These are phyloP conservation scores for Aspergillus avenaceus DNA, from an alignment of 495 filamentous ascomycete species.

Conservation along the genomic window DNA sequence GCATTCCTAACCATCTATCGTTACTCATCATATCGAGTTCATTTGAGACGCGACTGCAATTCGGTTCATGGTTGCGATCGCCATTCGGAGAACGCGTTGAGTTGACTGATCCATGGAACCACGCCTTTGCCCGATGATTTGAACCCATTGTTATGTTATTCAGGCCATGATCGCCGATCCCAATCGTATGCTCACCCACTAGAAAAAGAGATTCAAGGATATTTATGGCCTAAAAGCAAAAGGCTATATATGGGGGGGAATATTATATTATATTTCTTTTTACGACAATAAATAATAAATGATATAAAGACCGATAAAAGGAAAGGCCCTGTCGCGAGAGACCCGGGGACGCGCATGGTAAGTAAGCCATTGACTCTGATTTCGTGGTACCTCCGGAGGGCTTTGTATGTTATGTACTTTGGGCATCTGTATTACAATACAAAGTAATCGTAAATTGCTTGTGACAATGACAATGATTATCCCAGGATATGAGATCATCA, in stretches of 20 bases:
- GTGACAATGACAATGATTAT: background rate
- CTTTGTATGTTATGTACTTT: no score
- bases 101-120: slow-evolving; percentile 6
- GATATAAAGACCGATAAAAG: no score
- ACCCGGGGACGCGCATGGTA: no score
- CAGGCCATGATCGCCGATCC: slow-evolving; percentile 2
- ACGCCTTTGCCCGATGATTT: background rate
- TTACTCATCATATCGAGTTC: background rate
- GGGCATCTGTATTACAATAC: no score
- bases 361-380: no score
- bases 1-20: no score
- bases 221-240: background rate
- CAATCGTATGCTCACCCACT: background rate
- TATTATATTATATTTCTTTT: background rate
- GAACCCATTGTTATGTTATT: background rate
- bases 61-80: no score
- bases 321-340: no score
- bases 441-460: no score
- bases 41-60: background rate
- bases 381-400: no score
- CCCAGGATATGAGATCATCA: background rate
- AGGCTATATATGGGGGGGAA: background rate
- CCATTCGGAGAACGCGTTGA: slow-evolving; percentile 3
- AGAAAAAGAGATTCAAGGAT: slow-evolving; percentile 1
- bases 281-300: no score